phyloP scores from a whole-genome alignment of 306 rosid species.

The Sicyos baderoa region DNA sequence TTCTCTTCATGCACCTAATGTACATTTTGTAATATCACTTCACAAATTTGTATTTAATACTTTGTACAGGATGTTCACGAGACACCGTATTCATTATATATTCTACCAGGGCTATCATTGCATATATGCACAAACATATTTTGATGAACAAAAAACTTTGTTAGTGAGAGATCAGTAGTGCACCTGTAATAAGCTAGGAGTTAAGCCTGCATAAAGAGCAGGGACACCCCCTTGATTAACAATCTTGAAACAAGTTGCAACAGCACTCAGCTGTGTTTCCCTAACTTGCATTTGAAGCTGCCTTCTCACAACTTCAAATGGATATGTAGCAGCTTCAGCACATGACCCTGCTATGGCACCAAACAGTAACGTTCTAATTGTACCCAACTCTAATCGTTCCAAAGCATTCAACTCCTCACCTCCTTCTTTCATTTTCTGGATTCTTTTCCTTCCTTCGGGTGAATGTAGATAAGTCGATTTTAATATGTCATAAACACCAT shows the following conservation, averaged over 20 bases:
- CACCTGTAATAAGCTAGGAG: conserved; percentile 87
- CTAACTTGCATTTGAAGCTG: conserved; percentile 87
- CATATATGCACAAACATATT: background rate
- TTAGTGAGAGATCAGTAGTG: conserved; percentile 16
- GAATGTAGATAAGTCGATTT: conserved; percentile 79
- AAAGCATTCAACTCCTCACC: conserved; percentile 69
- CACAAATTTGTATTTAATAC: background rate
- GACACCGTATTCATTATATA: background rate
- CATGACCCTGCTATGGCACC: conserved; percentile 93
- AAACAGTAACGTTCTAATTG: conserved; percentile 60
- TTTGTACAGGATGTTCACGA: background rate
- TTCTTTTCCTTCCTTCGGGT: conserved; percentile 76
- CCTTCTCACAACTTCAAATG: conserved; percentile 95
- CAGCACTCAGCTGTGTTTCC: conserved; percentile 50
- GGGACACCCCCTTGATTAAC: conserved; percentile 77
- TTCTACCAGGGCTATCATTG: background rate
- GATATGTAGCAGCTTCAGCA: conserved; percentile 92
- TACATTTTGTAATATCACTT: background rate
- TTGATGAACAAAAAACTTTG: background rate
- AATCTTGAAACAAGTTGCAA: conserved; percentile 66
- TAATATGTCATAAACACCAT: conserved; percentile 84
- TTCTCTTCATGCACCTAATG: background rate
- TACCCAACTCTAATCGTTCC: conserved; percentile 85
- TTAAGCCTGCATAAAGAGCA: conserved; percentile 85
- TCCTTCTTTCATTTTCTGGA: conserved; percentile 47